Percentiles rank a stretch among this genome's conserved stretches.
phyloP scores from a whole-genome alignment of 108 stramenopile genomes.

The Nitzschia putrida region DNA sequence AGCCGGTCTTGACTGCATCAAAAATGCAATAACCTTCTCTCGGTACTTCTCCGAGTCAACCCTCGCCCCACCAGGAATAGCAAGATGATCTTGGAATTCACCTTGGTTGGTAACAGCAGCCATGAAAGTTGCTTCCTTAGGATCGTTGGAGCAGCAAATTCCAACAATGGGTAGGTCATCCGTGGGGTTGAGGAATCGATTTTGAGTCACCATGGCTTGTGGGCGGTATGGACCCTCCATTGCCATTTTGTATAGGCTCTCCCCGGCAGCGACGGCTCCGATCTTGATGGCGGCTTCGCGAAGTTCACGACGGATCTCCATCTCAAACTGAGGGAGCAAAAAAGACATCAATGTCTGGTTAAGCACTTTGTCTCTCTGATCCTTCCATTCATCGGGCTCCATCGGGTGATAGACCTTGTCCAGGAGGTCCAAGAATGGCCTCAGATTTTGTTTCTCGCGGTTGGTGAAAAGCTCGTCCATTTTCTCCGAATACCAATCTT shows the following conservation, averaged over 20 bases:
- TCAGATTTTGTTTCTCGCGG: slow-evolving; percentile 67
- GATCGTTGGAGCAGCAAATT: slow-evolving; percentile 66
- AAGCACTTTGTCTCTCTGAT: slow-evolving; percentile 76
- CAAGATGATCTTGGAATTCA: slow-evolving; percentile 76
- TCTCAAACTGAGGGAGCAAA: slow-evolving; percentile 85
- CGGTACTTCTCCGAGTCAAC: slow-evolving; percentile 73
- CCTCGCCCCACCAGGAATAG: slow-evolving; percentile 75
- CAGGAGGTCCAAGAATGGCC: slow-evolving; percentile 53
- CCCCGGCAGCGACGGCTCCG: slow-evolving; percentile 71
- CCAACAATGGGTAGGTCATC: slow-evolving; percentile 85
- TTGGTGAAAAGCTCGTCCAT: slow-evolving; percentile 43
- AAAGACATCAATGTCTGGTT: slow-evolving; percentile 66
- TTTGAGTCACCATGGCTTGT: slow-evolving; percentile 62
- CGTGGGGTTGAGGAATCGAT: slow-evolving; percentile 77
- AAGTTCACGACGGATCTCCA: slow-evolving; percentile 74
- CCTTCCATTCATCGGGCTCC: slow-evolving; percentile 78
- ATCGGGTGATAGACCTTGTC: slow-evolving; percentile 74
- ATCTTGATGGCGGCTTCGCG: slow-evolving; percentile 64
- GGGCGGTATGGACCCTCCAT: slow-evolving; percentile 90
- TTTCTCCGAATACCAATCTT: slow-evolving; percentile 59
- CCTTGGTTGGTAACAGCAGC: slow-evolving; percentile 78
- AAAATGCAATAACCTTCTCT: slow-evolving; percentile 78
- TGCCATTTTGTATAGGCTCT: slow-evolving; percentile 73
- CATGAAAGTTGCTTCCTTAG: slow-evolving; percentile 78
- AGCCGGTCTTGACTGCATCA: slow-evolving; percentile 74